phyloP scores from a whole-genome alignment of 352 stramenopile genomes.

The Pythium myriotylum region DNA sequence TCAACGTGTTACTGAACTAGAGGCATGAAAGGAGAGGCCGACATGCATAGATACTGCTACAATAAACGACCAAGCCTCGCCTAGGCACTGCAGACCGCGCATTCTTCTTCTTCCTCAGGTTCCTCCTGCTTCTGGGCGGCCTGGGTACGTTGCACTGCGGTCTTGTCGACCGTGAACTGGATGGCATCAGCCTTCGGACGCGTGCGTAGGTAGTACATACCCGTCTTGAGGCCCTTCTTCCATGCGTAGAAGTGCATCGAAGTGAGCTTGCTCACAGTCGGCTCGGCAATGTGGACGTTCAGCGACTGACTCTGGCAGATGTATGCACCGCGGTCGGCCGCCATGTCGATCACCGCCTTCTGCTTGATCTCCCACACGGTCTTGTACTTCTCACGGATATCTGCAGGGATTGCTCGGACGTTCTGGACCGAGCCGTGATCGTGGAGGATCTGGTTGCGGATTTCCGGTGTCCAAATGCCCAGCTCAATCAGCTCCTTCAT shows the following conservation, averaged over 20 bases:
- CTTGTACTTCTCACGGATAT: constrained; percentile 97
- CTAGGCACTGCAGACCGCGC: constrained; percentile 80
- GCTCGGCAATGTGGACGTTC: constrained; percentile 99
- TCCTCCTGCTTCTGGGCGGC: constrained; percentile 22
- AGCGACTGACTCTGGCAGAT: constrained; percentile 98
- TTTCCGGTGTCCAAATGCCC: constrained; percentile 96
- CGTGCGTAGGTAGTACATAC: constrained; percentile 99
- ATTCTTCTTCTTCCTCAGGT: constrained; percentile 75
- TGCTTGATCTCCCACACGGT: constrained; percentile 99
- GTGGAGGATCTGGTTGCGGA: constrained; percentile 99
- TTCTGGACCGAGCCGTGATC: constrained; percentile 96
- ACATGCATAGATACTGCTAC: constrained; percentile 24
- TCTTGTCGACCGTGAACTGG: constrained; percentile 99
- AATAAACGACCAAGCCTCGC: not conserved
- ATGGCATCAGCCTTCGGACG: constrained; percentile 99
- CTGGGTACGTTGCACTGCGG: constrained; percentile 64
- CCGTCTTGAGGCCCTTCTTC: constrained; percentile 99
- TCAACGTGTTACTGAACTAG: no score
- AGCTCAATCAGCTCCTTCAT: constrained; percentile 96
- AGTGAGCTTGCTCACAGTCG: constrained; percentile 98
- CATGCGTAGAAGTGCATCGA: constrained; percentile 99
- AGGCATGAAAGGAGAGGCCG: not conserved
- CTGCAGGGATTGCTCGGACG: constrained; percentile 74
- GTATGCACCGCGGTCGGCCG: constrained; percentile 97
- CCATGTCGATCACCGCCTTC: constrained; percentile 96